Evolutionary conservation across 2,329 filamentous ascomycete genomes (phyloP), one percentile per base, ranked within the genome.

Genomic region (Bisporella sp.): DNA sequence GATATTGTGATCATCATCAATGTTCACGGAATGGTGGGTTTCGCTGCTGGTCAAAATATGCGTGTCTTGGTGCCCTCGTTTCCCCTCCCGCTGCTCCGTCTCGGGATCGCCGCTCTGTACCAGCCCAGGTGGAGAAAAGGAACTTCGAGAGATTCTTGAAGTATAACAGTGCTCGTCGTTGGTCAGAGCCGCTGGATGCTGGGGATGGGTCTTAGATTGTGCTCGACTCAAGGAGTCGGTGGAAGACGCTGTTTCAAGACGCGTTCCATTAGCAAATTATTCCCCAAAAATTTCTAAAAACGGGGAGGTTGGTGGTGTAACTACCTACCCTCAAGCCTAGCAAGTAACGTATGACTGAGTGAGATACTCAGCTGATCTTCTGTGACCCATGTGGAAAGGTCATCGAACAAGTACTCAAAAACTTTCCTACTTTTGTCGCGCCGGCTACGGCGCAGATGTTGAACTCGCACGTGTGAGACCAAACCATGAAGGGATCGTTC

Each of bases 331-430:
- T 21, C 21, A 21, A 21, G 21, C 21, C 21, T 21, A 21, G 21
- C 21, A 21, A 21, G 21, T 3, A 21, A 21, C 3, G 29, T 57
- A 54, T 49, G 46, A 31, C 55, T 56, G 28, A 59, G 54, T 51
- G 52, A 59, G 51, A 58, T 57, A 54, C 41, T 51, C 51, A 59
- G 30, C 52, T 59, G 49, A 57, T 55, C 50, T 55, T 57, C 35
- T 54, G 50, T 55, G 46, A 57, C 48, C 50, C 35, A 57, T 37
- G 31, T 37, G 28, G 11, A 33, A 45, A 21, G 21, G 21, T 21
- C 31, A 51, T 55, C 45, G 49, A 58, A 50, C 31, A 55, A 37
- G 50, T 57, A 58, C 52, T 59, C 51, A 46, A 58, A 58, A 56
- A 49, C 13, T 49, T 55, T 59, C 41, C 35, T 54, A 50, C 54